Evolutionary conservation across 1,284 basidiomycete species (phyloP).

Genomic region (Lentinula novae-zelandiae): DNA sequence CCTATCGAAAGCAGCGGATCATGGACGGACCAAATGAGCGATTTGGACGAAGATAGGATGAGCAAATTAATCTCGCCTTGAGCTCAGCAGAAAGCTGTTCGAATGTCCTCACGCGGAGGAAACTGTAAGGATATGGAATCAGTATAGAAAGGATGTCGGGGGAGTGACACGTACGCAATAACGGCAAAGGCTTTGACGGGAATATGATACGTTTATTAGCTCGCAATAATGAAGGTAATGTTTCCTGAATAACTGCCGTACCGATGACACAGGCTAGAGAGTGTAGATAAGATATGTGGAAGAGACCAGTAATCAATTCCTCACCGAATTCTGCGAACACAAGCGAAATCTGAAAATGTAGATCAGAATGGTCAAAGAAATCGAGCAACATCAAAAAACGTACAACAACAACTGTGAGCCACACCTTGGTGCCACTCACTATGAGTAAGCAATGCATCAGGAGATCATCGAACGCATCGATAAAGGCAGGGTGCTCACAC

Average conservation of each 20-base stretch:
- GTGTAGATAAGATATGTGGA: conserved; percentile 11
- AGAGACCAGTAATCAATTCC: background rate
- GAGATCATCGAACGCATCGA: background rate
- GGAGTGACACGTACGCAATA: conserved; percentile 14
- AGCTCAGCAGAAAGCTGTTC: background rate
- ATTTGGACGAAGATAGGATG: background rate
- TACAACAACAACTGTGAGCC: conserved; percentile 23
- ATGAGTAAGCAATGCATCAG: background rate
- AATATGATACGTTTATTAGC: background rate
- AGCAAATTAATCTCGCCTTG: conserved; percentile 2
- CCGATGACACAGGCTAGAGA: conserved; percentile 13
- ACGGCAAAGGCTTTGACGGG: conserved; percentile 17
- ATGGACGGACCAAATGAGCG: background rate
- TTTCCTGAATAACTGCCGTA: conserved; percentile 13
- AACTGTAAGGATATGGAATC: background rate
- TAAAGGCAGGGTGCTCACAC: background rate
- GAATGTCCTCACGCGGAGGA: conserved; percentile 9
- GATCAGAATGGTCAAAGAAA: background rate
- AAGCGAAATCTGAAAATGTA: conserved; percentile 10
- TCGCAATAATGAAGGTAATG: conserved; percentile 12
- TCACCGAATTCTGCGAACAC: conserved; percentile 23
- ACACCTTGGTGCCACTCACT: conserved; percentile 26
- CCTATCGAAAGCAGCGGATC: conserved; percentile 16
- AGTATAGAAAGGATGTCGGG: background rate
- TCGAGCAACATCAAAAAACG: background rate